These are phyloP conservation scores for Hysterium pulicare DNA, from an alignment of 2,329 filamentous ascomycete species.

Conservation along the genomic window DNA sequence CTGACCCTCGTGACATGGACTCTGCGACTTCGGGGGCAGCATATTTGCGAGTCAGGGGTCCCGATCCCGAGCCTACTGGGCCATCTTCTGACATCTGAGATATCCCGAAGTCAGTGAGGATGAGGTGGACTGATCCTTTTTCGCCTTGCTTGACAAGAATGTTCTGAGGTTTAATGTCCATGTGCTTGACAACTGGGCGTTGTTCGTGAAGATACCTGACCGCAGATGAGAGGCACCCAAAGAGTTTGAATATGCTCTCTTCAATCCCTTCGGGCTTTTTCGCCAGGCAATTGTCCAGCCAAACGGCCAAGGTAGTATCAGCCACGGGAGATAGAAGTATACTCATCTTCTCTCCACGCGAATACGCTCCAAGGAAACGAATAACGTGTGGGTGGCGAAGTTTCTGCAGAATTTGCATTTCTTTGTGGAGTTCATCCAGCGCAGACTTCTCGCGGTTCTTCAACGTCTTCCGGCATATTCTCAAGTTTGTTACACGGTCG, in stretches of 20 bases:
- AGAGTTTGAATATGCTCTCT: slow-evolving; percentile 30
- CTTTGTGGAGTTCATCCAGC: slow-evolving; percentile 32
- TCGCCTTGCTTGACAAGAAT: slow-evolving; percentile 32
- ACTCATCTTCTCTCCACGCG: slow-evolving; percentile 35
- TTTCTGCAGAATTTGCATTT: slow-evolving; percentile 35
- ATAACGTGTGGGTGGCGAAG: slow-evolving; percentile 39
- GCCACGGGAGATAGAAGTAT: slow-evolving; percentile 36
- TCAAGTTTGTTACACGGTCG: slow-evolving; percentile 31
- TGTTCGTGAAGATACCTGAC: slow-evolving; percentile 36
- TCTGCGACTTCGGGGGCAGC: slow-evolving; percentile 33
- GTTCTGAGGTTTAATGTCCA: slow-evolving; percentile 40
- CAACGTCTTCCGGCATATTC: slow-evolving; percentile 35
- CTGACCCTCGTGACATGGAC: slow-evolving; percentile 24
- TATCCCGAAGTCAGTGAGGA: slow-evolving; percentile 39
- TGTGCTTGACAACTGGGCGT: slow-evolving; percentile 33
- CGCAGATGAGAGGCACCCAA: slow-evolving; percentile 34
- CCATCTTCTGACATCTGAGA: slow-evolving; percentile 22
- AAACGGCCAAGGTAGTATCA: slow-evolving; percentile 33
- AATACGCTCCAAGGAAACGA: slow-evolving; percentile 35
- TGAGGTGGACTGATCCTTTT: slow-evolving; percentile 28
- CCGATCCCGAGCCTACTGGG: slow-evolving; percentile 12
- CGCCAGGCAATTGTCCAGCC: slow-evolving; percentile 23
- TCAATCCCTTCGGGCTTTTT: slow-evolving; percentile 21
- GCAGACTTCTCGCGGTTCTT: slow-evolving; percentile 33
- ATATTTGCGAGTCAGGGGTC: slow-evolving; percentile 32